Base-by-base conservation (phyloP, 306 rosid genomes). In the Acacia crassicarpa region DNA sequence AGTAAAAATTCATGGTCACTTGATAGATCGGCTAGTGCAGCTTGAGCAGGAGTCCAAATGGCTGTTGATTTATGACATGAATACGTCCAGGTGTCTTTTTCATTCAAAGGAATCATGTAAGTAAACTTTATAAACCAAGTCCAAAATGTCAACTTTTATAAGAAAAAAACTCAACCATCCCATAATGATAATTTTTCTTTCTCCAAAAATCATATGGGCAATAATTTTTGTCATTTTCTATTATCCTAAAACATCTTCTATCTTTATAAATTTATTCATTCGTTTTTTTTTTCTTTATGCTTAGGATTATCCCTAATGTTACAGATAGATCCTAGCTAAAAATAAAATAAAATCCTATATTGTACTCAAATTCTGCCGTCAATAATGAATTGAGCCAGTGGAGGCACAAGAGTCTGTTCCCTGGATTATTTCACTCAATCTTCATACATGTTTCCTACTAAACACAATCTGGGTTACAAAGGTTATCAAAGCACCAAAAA, bases 401-500 rank as follows among this genome's bases (percentile, higher is more conserved):
- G 56, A 49, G n/a, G 56, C 56, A 49, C 20, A 5, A 49, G 56
- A 12, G 58, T 16, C 58, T 51, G n/a, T 8, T 17, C 58, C 9
- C 8, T 5, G 7, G 9, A 16, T 51, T 51, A 51, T 51, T 51
- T 51, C 54, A 48, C 54, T 48, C 54, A 48, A 16, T 48, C 54
- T 48, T 48, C 58, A 16, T 20, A 51, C 65, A 56, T 56, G 40
- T 27, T 75, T 75, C n/a, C 48, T 32, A 35, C 20, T 72, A 46
- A 67, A 82, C 85, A 56, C 12, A 33, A 71, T 71, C 63, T 76
- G 70, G 67, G 71, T 59, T 9, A 63, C 9, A 67, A 75, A 62
- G 77, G 80, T 68, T 77, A 77, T 5, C 65, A 75, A 6, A 32
- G 63, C 82, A 58, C 40, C 33, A 69, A 44, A 76, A 76, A 17